Conservation (phyloP, 352 stramenopile genomes). For the Phytopythium boreale region DNA sequence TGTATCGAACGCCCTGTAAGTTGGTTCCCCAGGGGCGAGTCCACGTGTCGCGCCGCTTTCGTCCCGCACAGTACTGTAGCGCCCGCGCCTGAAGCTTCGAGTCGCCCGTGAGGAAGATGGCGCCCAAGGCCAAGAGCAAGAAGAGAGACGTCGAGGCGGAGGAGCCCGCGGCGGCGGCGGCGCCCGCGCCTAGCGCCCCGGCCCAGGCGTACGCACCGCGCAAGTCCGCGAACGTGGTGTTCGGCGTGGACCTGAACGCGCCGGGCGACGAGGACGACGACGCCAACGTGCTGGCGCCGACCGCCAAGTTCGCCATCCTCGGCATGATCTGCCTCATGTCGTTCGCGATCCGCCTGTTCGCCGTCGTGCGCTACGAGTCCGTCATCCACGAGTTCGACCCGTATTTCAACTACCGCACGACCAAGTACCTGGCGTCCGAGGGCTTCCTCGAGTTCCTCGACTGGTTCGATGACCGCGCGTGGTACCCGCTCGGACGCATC, state of each 20-base stretch:
- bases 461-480: slow-evolving; percentile 97
- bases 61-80: background rate
- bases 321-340: slow-evolving; percentile 92
- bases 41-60: background rate
- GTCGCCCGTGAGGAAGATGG: slow-evolving; percentile 32
- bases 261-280: slow-evolving; percentile 69
- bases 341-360: slow-evolving; percentile 92
- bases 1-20: no score
- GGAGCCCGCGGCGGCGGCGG: background rate
- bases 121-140: slow-evolving; percentile 58
- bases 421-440: slow-evolving; percentile 93
- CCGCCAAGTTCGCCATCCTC: slow-evolving; percentile 89
- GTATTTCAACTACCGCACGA: slow-evolving; percentile 99
- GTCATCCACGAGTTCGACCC: slow-evolving; percentile 92
- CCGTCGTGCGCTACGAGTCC: slow-evolving; percentile 91
- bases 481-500: slow-evolving; percentile 92
- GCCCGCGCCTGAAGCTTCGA: background rate
- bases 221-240: slow-evolving; percentile 30
- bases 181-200: slow-evolving; percentile 9
- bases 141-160: slow-evolving; percentile 30
- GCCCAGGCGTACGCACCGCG: slow-evolving; percentile 3
- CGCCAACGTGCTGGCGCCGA: slow-evolving; percentile 58
- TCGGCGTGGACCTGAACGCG: slow-evolving; percentile 61
- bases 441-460: slow-evolving; percentile 96
- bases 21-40: no score